Base-by-base conservation (phyloP, 345 rosid genomes). In the Eucalyptus lansdowneana region DNA sequence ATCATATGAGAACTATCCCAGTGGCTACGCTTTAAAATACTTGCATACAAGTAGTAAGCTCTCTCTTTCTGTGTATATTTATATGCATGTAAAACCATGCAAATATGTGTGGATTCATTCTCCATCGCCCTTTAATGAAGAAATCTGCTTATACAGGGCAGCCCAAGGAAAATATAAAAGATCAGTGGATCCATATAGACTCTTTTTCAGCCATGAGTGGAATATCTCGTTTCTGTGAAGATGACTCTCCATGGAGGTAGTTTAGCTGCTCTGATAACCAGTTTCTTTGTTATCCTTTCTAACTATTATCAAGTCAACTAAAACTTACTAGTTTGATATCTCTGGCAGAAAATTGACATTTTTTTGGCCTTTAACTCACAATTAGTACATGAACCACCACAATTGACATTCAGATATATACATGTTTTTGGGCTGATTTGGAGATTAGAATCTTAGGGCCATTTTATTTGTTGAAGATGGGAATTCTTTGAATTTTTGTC, bases 191-290 rank as follows among this genome's bases (percentile, higher is more conserved):
- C 91, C 99, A 97, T 90, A 96, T 98, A 53, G 99, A 98, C 92
- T 86, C 98, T 19, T 98, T 92, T 93, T 93, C 99, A 65, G 99
- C 99, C 91, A 98, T 97, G 96, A 96, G 95, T 94, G 99, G 99
- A 54, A 98, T 98, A 91, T 98, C 99, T 81, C 97, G 96, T 76
- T 98, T 98, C 91, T 96, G 96, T 89, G 98, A 98, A 93, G 91
- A 93, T 93, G 94, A 88, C 90, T 93, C 87, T 62, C 97, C 96
- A 44, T 98, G 98, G 98, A 96, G 99, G 99, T 97, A 93, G 44
- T 37, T 86, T 31, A 62, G 89, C 69, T 31, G 50, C 49, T 58
- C 76, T 67, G 31, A 22, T 25, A 31, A 34, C 47, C 62, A 31
- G 42, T 54, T 51, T 86, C 40, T 50, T 53, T 10, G 40, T 76